Evolutionary conservation across 1,284 basidiomycete genomes (phyloP), one percentile per base, ranked within the genome.

Genomic region (Fomitiporia mediterranea): DNA sequence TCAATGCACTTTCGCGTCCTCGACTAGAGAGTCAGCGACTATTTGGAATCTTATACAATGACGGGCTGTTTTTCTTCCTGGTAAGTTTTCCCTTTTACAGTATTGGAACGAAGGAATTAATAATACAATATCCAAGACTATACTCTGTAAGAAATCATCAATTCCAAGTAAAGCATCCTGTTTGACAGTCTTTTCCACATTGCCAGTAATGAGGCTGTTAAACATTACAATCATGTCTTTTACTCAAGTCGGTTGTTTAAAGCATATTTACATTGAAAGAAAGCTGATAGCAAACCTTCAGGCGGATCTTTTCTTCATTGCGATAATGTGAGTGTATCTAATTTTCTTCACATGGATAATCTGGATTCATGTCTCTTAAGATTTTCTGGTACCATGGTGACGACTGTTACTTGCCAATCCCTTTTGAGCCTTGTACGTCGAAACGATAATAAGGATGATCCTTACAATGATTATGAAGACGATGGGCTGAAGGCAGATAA

Each of bases 1-100:
- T 57, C 37, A 57, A 57, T 38, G 55, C 55, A 9, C 34, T 57
- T 4, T 57, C 55, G 19, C 46, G 48, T n/a, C 55, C 49, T 23
- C 37, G 55, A 11, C 13, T 23, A 1, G 38, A 30, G 19, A 51
- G 49, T 27, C 39, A 57, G n/a, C 49, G 50, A 17, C 38, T 57
- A 27, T 34, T 57, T 9, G 28, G 35, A 6, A 52, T 57, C 17
- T 37, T 57, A 4, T 52, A 51, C 34, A 42, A 44, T 35, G 55
- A 57, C 25, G 55, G 55, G 15, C 23, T 57, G 23, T 27, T 57
- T 9, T 57, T 51, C 42, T 51, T 57, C 42, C 28, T 57, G 15
- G 55, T 57, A 30, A 40, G 55, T 37, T 34, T 13, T 19, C 39
- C 17, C 13, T 2, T 17, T 40, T 7, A 40, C 39, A 7, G 15